Conservation (phyloP, 1,284 basidiomycete genomes). For the Testicularia cyperi region DNA sequence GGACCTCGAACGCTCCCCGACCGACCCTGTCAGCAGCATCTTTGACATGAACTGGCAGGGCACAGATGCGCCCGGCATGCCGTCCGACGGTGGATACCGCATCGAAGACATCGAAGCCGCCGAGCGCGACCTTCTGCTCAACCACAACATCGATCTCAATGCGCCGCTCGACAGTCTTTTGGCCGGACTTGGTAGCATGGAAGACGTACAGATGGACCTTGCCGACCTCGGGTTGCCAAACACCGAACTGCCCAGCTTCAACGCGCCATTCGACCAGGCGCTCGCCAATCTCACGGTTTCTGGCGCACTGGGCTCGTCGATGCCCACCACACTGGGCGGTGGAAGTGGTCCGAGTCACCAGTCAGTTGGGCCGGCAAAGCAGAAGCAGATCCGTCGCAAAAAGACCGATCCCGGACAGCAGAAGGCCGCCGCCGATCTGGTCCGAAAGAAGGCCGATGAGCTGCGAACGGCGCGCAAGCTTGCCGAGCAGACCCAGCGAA, state of each 20-base stretch:
- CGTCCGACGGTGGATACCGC: slow-evolving; percentile 21
- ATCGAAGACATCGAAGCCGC: slow-evolving; percentile 43
- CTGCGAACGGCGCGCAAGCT: slow-evolving; percentile 25
- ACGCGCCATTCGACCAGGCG: slow-evolving; percentile 28
- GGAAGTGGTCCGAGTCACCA: slow-evolving; percentile 6
- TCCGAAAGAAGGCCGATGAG: slow-evolving; percentile 34
- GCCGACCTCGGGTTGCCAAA: slow-evolving; percentile 22
- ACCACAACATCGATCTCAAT: slow-evolving; percentile 42
- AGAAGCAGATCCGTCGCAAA: slow-evolving; percentile 28
- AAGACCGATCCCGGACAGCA: slow-evolving; percentile 31
- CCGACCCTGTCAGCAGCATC: too few relatives aligned
- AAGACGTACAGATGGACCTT: slow-evolving; percentile 38
- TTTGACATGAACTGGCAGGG: too few relatives aligned
- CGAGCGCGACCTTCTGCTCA: slow-evolving; percentile 33
- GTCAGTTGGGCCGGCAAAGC: slow-evolving; percentile 9
- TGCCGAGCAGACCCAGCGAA: slow-evolving; percentile 36
- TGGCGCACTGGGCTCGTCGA: too few relatives aligned
- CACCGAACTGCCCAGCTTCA: slow-evolving; percentile 25
- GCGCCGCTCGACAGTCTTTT: slow-evolving; percentile 40
- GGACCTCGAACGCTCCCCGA: too few relatives aligned
- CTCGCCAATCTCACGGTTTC: slow-evolving; percentile 6
- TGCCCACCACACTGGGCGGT: neutral
- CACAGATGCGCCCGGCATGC: too few relatives aligned
- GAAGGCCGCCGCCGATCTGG: slow-evolving; percentile 29
- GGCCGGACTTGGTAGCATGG: slow-evolving; percentile 33